A percentile compares a stretch with the other conserved stretches of the same genome.
These are phyloP conservation scores for Tetrahymena elliotti DNA, from an alignment of 73 alveolate genomes.

Conservation along the genomic window DNA sequence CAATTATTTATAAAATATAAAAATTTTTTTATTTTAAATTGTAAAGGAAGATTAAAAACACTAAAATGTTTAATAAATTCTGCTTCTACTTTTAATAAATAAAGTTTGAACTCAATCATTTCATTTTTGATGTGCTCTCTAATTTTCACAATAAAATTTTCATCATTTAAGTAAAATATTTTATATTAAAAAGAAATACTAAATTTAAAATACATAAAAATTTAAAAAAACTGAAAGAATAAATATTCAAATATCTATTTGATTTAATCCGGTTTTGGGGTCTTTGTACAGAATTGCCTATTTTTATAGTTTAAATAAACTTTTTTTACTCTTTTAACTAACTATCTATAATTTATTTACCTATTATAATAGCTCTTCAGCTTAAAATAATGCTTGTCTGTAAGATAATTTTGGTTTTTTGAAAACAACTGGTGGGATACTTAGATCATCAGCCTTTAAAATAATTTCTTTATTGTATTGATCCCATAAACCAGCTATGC, in stretches of 20 bases:
- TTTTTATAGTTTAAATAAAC: not conserved
- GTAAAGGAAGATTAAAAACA: too few species aligned
- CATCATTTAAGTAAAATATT: too few species aligned
- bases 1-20: too few species aligned
- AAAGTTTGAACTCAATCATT: too few species aligned
- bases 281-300: not conserved
- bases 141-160: too few species aligned
- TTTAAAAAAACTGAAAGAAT: not conserved
- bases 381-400: not conserved
- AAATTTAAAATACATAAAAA: not conserved
- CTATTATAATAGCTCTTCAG: not conserved
- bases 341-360: not conserved
- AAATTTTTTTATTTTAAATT: too few species aligned
- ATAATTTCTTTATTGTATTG: not conserved
- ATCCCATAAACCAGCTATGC: not conserved
- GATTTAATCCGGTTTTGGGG: not conserved
- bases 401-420: not conserved
- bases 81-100: too few species aligned
- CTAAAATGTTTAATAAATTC: too few species aligned
- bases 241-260: not conserved
- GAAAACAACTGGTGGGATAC: not conserved
- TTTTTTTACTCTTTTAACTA: too few species aligned
- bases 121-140: too few species aligned
- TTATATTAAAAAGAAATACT: not conserved
- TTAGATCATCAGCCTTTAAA: not conserved